Conservation (phyloP, 139 green algal genomes). For the Picochlorum sp. region DNA sequence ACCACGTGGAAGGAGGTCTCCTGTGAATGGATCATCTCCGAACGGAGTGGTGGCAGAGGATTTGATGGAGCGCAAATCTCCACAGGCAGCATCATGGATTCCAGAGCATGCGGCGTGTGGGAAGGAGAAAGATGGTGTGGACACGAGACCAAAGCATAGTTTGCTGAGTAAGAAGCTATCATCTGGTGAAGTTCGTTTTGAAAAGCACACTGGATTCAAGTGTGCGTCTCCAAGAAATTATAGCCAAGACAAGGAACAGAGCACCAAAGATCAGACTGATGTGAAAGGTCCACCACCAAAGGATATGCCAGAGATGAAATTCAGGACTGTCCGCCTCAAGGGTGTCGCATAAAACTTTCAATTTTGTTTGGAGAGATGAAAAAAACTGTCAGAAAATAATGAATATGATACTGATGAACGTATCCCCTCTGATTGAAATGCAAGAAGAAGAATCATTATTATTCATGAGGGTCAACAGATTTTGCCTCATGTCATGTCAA, state of each 20-base stretch:
- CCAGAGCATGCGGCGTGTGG: too few species aligned
- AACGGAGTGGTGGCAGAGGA: not conserved
- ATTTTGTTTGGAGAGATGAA: not conserved
- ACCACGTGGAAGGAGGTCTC: slow-evolving; percentile 12
- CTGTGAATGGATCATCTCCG: not conserved
- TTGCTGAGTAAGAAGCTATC: too few species aligned
- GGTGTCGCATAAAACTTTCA: not conserved
- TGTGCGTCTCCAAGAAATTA: not conserved
- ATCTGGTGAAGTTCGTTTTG: too few species aligned
- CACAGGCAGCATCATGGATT: too few species aligned
- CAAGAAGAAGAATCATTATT: too few species aligned
- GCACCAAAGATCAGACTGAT: not conserved
- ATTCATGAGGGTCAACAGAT: too few species aligned
- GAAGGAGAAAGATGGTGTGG: too few species aligned
- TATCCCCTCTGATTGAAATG: too few species aligned
- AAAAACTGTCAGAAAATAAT: too few species aligned
- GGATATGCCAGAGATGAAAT: not conserved
- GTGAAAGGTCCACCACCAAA: not conserved
- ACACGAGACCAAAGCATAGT: too few species aligned
- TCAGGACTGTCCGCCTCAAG: not conserved
- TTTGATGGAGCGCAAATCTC: too few species aligned
- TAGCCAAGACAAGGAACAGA: not conserved
- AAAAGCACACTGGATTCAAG: not conserved
- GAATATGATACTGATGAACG: too few species aligned
- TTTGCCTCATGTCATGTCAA: slow-evolving; percentile 1